phyloP scores from a whole-genome alignment of 2,329 filamentous ascomycete species.

The Daldinia sp. region DNA sequence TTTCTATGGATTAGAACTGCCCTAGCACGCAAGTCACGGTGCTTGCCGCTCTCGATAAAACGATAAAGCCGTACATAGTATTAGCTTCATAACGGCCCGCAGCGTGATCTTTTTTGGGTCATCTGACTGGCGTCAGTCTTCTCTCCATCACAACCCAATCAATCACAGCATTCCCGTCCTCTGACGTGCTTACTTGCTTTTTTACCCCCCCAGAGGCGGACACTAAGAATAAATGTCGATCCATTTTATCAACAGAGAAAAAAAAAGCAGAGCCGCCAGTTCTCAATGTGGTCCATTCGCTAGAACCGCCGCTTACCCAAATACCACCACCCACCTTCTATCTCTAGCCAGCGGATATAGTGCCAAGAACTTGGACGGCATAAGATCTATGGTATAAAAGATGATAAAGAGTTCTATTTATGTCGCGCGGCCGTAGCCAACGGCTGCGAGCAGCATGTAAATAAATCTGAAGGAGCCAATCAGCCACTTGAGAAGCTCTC shows the following conservation, averaged over 20 bases:
- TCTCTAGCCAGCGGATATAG: slow-evolving; percentile 36
- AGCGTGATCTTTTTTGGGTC: slow-evolving; percentile 15
- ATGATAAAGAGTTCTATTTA: slow-evolving; percentile 47
- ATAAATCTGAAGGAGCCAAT: slow-evolving; percentile 46
- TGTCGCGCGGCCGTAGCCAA: slow-evolving; percentile 38
- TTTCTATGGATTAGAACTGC: too few species aligned
- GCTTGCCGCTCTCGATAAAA: slow-evolving; percentile 30
- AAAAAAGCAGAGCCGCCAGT: slow-evolving; percentile 31
- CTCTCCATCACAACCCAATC: slow-evolving; percentile 29
- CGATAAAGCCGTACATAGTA: slow-evolving; percentile 1
- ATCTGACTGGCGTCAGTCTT: slow-evolving; percentile 31
- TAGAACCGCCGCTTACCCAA: slow-evolving; percentile 19
- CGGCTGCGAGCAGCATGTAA: slow-evolving; percentile 34
- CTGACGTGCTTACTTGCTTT: slow-evolving; percentile 30
- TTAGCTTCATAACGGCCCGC: slow-evolving; percentile 32
- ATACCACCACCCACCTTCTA: slow-evolving; percentile 27
- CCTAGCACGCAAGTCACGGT: background rate
- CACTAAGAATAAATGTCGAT: slow-evolving; percentile 28
- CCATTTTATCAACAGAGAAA: slow-evolving; percentile 1
- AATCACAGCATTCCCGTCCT: slow-evolving; percentile 25
- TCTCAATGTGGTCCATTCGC: slow-evolving; percentile 21
- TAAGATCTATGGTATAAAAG: slow-evolving; percentile 40
- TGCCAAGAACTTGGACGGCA: slow-evolving; percentile 36
- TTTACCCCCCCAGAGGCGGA: slow-evolving; percentile 9
- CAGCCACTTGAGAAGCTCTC: slow-evolving; percentile 37